Base-by-base conservation (phyloP, 129 eudicot species). In the Tagetes patula region DNA sequence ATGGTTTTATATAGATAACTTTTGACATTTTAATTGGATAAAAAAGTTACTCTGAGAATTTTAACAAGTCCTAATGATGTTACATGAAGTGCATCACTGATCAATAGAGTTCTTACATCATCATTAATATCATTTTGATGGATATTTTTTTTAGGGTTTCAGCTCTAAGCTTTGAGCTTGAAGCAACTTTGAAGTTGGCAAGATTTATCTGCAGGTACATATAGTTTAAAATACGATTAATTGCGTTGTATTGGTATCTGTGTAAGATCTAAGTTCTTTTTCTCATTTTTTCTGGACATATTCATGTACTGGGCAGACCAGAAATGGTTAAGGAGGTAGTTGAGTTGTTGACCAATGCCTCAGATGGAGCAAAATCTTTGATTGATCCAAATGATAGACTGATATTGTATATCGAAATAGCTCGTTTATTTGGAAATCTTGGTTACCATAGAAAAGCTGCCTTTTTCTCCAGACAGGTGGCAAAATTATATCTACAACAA, bases 391-490 rank as follows among this genome's bases (percentile, higher is more conserved):
- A 91, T 80, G 98, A 94, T 78, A 84, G 87, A 65, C 86, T 94
- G 65, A 76, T 90, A 73, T 61, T 90, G 39, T 90, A 81, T 58
- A 80, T 90, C 67, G 98, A 94, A 79, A 90, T 90, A 86, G 98
- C 98, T 77, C 92, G 98, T 32, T 81, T 94, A 41, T 94, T 86
- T 84, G 97, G 97, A 74, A 85, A 86, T 54, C 89, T 94, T 63
- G 98, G 97, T 82, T 90, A 94, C 77, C 91, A 86, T 39, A 82
- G 98, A 13, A 94, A 94, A 86, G 91, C 98, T 70, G 98, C 97
- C 12, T 94, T 94, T 81, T 94, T 90, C 82, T 94, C 98, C 42
- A 87, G 98, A 83, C 98, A 86, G 84, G 98, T 94, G 54, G 98
- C 98, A 79, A 95, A 94, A 78, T 75, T 94, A 68, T 94, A 94